These are phyloP conservation scores for Ascoidea tarda DNA, from an alignment of 805 yeast species.

Conservation along the genomic window DNA sequence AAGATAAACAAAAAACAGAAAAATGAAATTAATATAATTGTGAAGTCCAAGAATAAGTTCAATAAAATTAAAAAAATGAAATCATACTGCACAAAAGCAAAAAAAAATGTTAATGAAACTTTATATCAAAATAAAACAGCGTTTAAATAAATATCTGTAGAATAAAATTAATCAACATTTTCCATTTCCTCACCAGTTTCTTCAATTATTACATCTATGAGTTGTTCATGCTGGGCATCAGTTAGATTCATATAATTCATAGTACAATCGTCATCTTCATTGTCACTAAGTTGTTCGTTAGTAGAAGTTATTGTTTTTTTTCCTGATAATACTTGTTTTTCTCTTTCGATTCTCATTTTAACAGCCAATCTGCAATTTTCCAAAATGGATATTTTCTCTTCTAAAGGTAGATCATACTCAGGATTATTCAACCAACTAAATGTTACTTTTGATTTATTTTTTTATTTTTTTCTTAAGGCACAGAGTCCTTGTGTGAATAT, in stretches of 20 bases:
- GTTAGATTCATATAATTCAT: neutral
- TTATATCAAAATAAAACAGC: too few relatives aligned
- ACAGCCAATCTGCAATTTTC: constrained; percentile 22
- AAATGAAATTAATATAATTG: too few relatives aligned
- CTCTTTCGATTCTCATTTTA: constrained; percentile 21
- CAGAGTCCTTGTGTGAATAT: neutral
- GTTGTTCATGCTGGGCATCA: neutral
- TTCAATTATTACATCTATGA: neutral
- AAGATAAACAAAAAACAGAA: too few relatives aligned
- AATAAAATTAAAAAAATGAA: too few relatives aligned
- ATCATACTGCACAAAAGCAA: too few relatives aligned
- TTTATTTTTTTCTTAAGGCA: neutral
- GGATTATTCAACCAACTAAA: neutral
- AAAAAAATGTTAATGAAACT: too few relatives aligned
- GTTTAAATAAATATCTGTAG: too few relatives aligned
- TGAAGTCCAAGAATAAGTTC: too few relatives aligned
- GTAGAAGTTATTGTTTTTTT: neutral
- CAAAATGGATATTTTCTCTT: constrained; percentile 14
- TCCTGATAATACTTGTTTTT: constrained; percentile 10
- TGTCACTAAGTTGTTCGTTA: neutral
- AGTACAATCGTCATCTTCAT: neutral
- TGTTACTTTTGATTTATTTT: neutral
- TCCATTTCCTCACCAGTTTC: neutral
- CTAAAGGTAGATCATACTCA: constrained; percentile 7
- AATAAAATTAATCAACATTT: neutral